These are phyloP conservation scores for Mangifera indica DNA, from an alignment of 345 rosid genomes.

Conservation along the genomic window DNA sequence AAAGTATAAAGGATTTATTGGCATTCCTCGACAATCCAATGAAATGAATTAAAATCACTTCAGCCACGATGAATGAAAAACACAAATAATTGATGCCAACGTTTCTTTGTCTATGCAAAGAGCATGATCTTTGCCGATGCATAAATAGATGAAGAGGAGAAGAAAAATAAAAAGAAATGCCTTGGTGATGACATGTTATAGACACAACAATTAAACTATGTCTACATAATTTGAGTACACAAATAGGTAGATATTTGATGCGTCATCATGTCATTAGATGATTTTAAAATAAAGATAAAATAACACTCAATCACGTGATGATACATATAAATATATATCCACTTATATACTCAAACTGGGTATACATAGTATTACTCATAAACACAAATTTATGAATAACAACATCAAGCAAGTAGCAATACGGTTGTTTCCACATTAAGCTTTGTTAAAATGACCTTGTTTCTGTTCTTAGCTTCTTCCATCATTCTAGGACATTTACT, in stretches of 20 bases:
- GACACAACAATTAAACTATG: no score
- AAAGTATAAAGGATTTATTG: neutral
- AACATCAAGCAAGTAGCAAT: conserved; percentile 12
- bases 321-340: no score
- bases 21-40: neutral
- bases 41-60: neutral
- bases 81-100: neutral
- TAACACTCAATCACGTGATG: no score
- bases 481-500: neutral
- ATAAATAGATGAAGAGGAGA: neutral
- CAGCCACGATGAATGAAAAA: neutral
- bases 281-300: no score
- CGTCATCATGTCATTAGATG: no score
- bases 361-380: no score
- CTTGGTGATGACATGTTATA: neutral
- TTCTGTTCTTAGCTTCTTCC: neutral
- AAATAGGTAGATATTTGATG: no score
- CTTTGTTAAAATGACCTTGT: conserved; percentile 8
- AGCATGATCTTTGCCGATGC: neutral
- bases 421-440: neutral
- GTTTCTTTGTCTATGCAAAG: neutral
- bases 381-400: neutral
- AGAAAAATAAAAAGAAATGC: neutral
- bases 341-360: no score
- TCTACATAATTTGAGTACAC: no score